Conservation (phyloP, 2,329 filamentous ascomycete genomes). For the Xylaria sp. region DNA sequence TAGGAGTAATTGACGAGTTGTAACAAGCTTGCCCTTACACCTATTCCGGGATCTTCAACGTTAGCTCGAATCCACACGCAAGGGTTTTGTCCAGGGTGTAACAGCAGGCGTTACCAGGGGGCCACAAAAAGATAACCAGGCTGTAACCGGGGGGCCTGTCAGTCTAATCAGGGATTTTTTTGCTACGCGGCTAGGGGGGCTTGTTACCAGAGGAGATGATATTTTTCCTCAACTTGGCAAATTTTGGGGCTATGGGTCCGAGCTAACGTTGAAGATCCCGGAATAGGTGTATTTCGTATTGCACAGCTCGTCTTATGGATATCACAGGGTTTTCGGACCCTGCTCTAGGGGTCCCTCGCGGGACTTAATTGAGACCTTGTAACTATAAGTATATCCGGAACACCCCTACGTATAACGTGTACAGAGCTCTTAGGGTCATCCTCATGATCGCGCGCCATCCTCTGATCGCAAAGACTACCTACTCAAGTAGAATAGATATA, state of each 20-base stretch:
- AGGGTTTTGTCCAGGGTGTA: too few relatives aligned
- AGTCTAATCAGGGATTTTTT: too few relatives aligned
- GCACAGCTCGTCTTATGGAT: not conserved
- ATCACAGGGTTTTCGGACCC: not conserved
- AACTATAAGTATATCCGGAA: not conserved
- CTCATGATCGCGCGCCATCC: not conserved
- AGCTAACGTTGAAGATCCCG: too few relatives aligned
- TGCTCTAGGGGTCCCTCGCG: not conserved
- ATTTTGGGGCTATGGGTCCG: too few relatives aligned
- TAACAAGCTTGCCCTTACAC: not conserved
- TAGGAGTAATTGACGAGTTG: not conserved
- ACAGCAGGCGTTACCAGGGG: too few relatives aligned
- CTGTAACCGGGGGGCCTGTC: too few relatives aligned
- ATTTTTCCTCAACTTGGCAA: too few relatives aligned
- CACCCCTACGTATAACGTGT: not conserved
- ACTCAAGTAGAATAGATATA: not conserved
- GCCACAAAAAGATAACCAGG: too few relatives aligned
- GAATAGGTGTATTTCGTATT: slow-evolving; percentile 3
- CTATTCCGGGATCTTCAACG: too few relatives aligned
- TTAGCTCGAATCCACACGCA: too few relatives aligned
- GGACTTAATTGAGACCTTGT: not conserved
- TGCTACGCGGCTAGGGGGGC: too few relatives aligned
- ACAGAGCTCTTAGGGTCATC: not conserved
- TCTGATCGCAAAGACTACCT: not conserved
- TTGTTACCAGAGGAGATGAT: too few relatives aligned